Evolutionary conservation across 2,329 filamentous ascomycete genomes (phyloP), one percentile per base, ranked within the genome.

Genomic region (Botrytis fragariae): DNA sequence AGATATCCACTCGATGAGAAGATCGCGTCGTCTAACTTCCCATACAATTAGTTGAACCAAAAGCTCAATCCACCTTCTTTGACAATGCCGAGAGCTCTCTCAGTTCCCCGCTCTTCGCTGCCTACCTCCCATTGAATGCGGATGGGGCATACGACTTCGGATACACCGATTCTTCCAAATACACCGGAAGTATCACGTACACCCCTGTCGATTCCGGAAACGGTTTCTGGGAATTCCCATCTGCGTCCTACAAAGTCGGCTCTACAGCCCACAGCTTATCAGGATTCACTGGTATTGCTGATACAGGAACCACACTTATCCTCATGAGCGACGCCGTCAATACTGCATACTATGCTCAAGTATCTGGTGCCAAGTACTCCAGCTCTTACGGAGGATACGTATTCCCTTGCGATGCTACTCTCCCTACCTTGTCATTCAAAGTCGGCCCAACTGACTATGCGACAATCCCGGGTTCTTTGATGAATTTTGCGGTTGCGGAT

Each of bases 221-320:
- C 16, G 87, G 87, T 44, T 89, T 85, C 83, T 90, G 88, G 88
- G 82, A 85, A 68, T 88, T 87, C 72, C 84, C 88, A 74, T 84
- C 83, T 71, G 87, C 86, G 75, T 81, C 83, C 45, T 81, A 84
- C 74, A 84, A 85, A 73, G 82, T 87, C 75, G 84, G 81, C 74
- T 79, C 79, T 71, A 81, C 84, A 22, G 84, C 83, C 77, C 87
- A 86, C 83, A 69, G 83, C 85, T 2, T n/a, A 8, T 72, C 69
- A 25, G 75, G 77, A 62, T 74, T 76, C 71, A 78, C 76, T 16
- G 81, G 77, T 71, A 81, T 84, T 65, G 78, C 80, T 57, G 83
- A 84, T 76, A 84, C 83, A 7, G 83, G 83, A 74, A 84, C 83
- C 32, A 83, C 83, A 5, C 80, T 85, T 37, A 75, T 84, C 62